Evolutionary conservation across 139 green algal genomes (phyloP).

Genomic region (Chlorella vulgaris): DNA sequence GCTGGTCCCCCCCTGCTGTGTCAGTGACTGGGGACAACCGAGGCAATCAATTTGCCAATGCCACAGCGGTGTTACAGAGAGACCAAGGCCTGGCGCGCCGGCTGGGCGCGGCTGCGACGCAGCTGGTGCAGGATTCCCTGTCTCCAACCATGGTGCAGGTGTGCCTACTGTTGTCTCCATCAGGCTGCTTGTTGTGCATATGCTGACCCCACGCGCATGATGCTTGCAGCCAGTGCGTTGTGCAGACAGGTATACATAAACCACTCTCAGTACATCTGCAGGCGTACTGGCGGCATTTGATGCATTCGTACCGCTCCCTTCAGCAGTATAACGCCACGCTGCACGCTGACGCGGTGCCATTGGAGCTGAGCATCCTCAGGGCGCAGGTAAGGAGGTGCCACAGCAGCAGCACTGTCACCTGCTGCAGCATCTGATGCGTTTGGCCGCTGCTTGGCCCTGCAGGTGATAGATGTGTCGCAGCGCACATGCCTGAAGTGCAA

Average conservation of each 20-base stretch:
- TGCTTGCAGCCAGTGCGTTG: neutral
- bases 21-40: neutral
- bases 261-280: no score
- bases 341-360: conserved; percentile 11
- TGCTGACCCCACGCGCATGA: neutral
- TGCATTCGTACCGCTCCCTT: neutral
- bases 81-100: neutral
- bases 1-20: neutral
- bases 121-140: neutral
- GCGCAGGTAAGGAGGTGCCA: neutral
- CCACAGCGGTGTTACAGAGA: neutral
- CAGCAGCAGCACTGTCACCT: neutral
- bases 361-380: conserved; percentile 1
- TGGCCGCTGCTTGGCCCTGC: neutral
- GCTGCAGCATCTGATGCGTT: neutral
- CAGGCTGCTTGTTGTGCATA: neutral
- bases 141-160: neutral
- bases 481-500: conserved; percentile 5
- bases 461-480: neutral
- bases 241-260: no score
- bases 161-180: neutral
- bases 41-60: neutral
- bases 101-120: neutral
- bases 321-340: conserved; percentile 12
- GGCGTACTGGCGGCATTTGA: conserved; percentile 22